Conservation (phyloP, 2,329 filamentous ascomycete species). For the Colletotrichum orchidophilum region DNA sequence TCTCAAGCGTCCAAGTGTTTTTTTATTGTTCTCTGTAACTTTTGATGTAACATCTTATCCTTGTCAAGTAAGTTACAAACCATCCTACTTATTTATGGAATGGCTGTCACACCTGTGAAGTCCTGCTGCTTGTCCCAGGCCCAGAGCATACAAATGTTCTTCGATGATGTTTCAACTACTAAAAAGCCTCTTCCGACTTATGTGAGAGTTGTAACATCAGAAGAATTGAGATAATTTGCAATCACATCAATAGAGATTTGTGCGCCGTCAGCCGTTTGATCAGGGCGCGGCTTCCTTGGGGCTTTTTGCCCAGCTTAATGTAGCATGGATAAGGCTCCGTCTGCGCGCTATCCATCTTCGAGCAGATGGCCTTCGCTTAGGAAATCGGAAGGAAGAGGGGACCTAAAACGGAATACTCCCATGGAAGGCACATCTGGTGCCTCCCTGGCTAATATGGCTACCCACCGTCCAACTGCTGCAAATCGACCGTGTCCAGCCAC, state of each 20-base stretch:
- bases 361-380: not conserved
- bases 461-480: not conserved
- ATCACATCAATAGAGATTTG: not conserved
- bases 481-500: not conserved
- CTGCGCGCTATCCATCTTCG: not conserved
- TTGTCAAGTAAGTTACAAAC: too few species aligned
- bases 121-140: too few species aligned
- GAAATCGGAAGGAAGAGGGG: not conserved
- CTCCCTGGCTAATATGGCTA: too few species aligned
- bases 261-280: not conserved
- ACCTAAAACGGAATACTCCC: accelerated
- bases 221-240: not conserved
- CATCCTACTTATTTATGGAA: too few species aligned
- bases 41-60: not conserved
- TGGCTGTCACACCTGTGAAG: too few species aligned
- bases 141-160: too few species aligned
- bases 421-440: not conserved
- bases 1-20: not conserved
- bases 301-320: not conserved
- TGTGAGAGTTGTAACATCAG: not conserved
- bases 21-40: not conserved
- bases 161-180: not conserved
- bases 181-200: not conserved
- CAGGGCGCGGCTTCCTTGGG: not conserved
- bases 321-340: not conserved